phyloP scores from a whole-genome alignment of 1,284 basidiomycete species.

The Heterobasidion parviporum region DNA sequence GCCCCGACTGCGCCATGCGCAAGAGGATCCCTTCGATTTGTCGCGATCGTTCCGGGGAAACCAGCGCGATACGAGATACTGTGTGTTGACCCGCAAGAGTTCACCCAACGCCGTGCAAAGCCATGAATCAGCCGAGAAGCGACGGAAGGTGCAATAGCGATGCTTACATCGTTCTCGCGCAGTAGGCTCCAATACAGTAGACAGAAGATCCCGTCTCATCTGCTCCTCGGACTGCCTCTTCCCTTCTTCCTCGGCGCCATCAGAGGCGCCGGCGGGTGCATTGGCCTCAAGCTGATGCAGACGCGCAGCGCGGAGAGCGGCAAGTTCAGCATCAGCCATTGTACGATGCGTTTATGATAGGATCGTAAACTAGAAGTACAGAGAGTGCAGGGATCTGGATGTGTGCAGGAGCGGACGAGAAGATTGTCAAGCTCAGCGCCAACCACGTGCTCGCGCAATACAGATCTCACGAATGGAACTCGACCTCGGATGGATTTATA shows the following conservation, averaged over 20 bases:
- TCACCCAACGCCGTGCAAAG: not conserved
- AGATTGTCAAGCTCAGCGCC: too few species aligned
- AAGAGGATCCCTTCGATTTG: slow-evolving; percentile 84
- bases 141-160: not conserved
- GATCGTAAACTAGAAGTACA: not conserved
- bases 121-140: not conserved
- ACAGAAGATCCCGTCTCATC: slow-evolving; percentile 74
- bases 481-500: too few species aligned
- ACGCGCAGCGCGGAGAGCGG: slow-evolving; percentile 35
- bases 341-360: not conserved
- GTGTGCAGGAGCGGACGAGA: not conserved
- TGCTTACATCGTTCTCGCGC: slow-evolving; percentile 88
- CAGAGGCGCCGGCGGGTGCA: slow-evolving; percentile 4
- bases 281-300: slow-evolving; percentile 29
- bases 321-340: slow-evolving; percentile 33
- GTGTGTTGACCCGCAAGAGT: not conserved
- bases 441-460: too few species aligned
- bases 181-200: slow-evolving; percentile 80
- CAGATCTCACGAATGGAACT: too few species aligned
- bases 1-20: slow-evolving; percentile 91
- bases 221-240: slow-evolving; percentile 63
- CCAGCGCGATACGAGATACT: slow-evolving; percentile 91
- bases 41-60: slow-evolving; percentile 80
- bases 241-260: slow-evolving; percentile 43
- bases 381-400: not conserved